Evolutionary conservation across 2,329 filamentous ascomycete species (phyloP), one percentile per base, ranked within the genome.

Genomic region (Penicillium crustosum): DNA sequence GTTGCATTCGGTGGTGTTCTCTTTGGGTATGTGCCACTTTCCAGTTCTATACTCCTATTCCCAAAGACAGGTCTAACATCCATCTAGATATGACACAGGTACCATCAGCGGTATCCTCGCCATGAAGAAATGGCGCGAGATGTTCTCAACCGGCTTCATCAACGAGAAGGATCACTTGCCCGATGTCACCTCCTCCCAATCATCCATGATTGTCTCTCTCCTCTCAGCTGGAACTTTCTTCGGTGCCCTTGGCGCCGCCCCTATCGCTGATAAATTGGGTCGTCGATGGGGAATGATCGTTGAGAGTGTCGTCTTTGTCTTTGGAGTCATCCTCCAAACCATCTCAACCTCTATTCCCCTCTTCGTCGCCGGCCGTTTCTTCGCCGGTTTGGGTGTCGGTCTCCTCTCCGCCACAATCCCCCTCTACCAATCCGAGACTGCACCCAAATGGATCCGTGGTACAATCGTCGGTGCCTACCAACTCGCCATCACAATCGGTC

Each of bases 341-440:
- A 63, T 69, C n/a, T 55, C 69, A 13, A 70, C 67, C 15, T 55
- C 63, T 0, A 69, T 71, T 12, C 67, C 69, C 2, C 63, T 69
- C 38, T 66, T 75, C 27, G 78, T 84, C 25, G 80, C 75, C 5
- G 82, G 82, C 29, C 79, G 82, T 50, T 67, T 82, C 31, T 73
- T 81, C 39, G 74, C 72, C 25, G 73, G 74, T 31, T 62, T 75
- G 52, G 89, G 89, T 78, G 89, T 91, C 68, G 89, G 89, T 71
- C 89, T 91, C 72, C 86, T 90, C 65, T 91, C 88, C 15, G 88
- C 89, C 66, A 61, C 60, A 57, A 62, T 70, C 48, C 64, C 69
- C 68, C 80, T 91, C 56, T 91, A 93, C 83, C 92, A 93, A 87
- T 91, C 87, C 47, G 90, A 92, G 77, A 90, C 91, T 67, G 70